Percentiles rank a stretch among this genome's conserved stretches.
phyloP scores from a whole-genome alignment of 345 rosid species.

The Salix caprea region DNA sequence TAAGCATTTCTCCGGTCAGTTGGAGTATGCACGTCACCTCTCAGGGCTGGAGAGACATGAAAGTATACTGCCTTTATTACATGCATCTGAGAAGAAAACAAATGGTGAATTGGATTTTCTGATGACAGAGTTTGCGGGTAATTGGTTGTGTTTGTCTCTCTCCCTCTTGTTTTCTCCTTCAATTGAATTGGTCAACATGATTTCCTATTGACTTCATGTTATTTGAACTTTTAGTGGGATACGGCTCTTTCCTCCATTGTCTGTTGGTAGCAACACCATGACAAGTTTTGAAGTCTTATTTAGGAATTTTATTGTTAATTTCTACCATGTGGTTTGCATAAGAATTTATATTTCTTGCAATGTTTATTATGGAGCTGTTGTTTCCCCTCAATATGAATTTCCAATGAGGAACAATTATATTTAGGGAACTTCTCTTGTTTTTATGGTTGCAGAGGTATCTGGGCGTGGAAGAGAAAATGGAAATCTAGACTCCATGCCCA shows the following conservation, averaged over 20 bases:
- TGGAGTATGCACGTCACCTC: constrained; percentile 73
- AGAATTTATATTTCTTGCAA: background rate
- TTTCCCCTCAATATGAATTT: background rate
- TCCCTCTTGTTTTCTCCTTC: background rate
- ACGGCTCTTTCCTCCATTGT: background rate
- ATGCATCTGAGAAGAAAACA: constrained; percentile 82
- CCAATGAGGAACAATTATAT: background rate
- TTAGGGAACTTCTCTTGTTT: background rate
- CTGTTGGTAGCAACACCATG: background rate
- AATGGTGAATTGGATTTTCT: constrained; percentile 88
- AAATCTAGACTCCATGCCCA: constrained; percentile 56
- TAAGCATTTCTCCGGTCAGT: constrained; percentile 76
- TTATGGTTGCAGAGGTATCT: constrained; percentile 65
- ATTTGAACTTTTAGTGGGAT: background rate
- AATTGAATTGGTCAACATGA: background rate
- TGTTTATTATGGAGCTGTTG: background rate
- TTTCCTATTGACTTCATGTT: background rate
- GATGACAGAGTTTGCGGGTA: constrained; percentile 98
- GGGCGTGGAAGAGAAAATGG: constrained; percentile 82
- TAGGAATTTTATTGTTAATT: background rate
- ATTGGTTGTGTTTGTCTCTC: background rate
- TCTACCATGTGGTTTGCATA: background rate
- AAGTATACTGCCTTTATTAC: constrained; percentile 79
- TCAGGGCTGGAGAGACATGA: constrained; percentile 92
- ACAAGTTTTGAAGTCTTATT: background rate